A percentile compares a stretch with the other conserved stretches of the same genome.
Evolutionary conservation across 805 yeast species (phyloP).

Genomic region (Suhomyces prunicola): DNA sequence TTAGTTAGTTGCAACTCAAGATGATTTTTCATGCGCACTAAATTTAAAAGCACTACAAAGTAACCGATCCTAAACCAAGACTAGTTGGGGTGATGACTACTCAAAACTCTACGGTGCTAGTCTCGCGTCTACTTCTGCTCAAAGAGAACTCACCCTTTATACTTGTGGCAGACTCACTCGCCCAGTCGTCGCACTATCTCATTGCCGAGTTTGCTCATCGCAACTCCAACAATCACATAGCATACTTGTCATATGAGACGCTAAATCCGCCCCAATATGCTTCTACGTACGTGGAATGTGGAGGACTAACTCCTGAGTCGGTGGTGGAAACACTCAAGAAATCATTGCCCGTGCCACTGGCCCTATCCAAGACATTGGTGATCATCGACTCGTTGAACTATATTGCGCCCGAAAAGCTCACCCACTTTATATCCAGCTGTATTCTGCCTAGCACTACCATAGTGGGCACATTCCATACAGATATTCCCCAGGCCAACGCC

Average conservation of each 20-base stretch:
- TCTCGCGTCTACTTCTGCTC: conserved; percentile 62
- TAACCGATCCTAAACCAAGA: too few relatives aligned
- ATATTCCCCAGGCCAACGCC: conserved; percentile 38
- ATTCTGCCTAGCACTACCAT: conserved; percentile 31
- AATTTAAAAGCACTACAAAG: background rate
- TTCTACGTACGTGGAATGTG: conserved; percentile 47
- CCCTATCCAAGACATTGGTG: conserved; percentile 37
- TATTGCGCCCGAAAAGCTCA: conserved; percentile 43
- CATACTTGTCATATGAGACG: conserved; percentile 71
- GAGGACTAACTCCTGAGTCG: conserved; percentile 13
- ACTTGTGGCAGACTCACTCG: conserved; percentile 63
- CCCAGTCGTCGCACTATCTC: conserved; percentile 61
- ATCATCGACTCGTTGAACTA: conserved; percentile 70
- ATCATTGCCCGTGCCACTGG: conserved; percentile 5
- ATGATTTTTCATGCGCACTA: background rate
- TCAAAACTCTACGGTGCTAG: conserved; percentile 43
- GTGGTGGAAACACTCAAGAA: conserved; percentile 23
- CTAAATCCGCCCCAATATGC: conserved; percentile 49
- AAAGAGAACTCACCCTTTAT: conserved; percentile 76
- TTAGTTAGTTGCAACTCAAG: background rate
- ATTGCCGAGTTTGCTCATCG: conserved; percentile 56
- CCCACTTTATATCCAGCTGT: conserved; percentile 48
- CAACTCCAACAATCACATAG: conserved; percentile 32
- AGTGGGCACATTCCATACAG: conserved; percentile 36
- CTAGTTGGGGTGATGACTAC: background rate